Conservation (phyloP, 441 rosid species). For the Breynia disticha region DNA sequence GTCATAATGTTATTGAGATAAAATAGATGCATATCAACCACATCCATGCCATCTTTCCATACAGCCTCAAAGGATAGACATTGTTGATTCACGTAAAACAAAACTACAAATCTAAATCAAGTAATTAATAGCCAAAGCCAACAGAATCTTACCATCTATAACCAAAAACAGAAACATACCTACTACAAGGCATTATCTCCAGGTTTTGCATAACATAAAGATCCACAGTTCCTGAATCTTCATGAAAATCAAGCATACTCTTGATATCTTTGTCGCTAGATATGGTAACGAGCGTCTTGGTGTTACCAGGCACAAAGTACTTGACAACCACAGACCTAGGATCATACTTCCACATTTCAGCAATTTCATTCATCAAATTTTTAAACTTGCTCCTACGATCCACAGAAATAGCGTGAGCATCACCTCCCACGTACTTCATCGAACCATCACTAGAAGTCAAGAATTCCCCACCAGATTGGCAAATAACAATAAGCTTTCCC, state of each 20-base stretch:
- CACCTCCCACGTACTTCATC: slow-evolving; percentile 34
- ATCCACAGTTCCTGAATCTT: slow-evolving; percentile 23
- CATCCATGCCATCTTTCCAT: slow-evolving; percentile 4
- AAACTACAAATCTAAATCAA: neutral
- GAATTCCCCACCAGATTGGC: slow-evolving; percentile 45
- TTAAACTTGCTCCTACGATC: slow-evolving; percentile 22
- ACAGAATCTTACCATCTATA: neutral
- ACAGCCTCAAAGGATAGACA: slow-evolving; percentile 9
- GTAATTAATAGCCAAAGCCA: neutral
- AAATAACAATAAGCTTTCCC: slow-evolving; percentile 31
- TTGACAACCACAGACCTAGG: slow-evolving; percentile 16
- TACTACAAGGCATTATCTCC: slow-evolving; percentile 17
- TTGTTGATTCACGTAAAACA: neutral
- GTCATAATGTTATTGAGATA: neutral
- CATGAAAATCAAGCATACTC: slow-evolving; percentile 32
- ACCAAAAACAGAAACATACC: slow-evolving; percentile 16
- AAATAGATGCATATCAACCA: slow-evolving; percentile 8
- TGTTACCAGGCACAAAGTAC: slow-evolving; percentile 30
- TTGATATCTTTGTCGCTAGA: slow-evolving; percentile 30
- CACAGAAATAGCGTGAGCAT: slow-evolving; percentile 38
- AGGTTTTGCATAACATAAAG: slow-evolving; percentile 19
- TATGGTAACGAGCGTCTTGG: slow-evolving; percentile 27
- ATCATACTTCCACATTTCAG: slow-evolving; percentile 37
- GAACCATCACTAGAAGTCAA: slow-evolving; percentile 26
- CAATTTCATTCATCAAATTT: slow-evolving; percentile 33